Percentiles rank a stretch among this genome's conserved stretches.
These are phyloP conservation scores for Debaryomyces fabryi DNA, from an alignment of 1,139 yeast species.

Conservation along the genomic window DNA sequence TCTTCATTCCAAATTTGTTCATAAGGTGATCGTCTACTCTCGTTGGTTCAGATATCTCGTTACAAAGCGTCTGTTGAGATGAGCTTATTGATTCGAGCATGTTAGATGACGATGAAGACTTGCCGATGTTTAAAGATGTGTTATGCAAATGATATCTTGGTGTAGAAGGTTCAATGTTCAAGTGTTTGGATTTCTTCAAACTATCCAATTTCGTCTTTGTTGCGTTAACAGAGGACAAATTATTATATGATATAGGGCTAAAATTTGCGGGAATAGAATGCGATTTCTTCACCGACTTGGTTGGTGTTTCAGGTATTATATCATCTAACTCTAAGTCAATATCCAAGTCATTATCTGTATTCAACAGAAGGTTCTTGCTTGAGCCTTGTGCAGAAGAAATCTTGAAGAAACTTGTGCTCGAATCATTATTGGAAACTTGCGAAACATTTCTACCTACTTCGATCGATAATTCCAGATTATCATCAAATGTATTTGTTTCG, in stretches of 20 bases:
- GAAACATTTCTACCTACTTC: slow-evolving; percentile 46
- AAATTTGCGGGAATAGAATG: slow-evolving; percentile 36
- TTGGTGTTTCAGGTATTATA: slow-evolving; percentile 46
- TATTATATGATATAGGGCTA: slow-evolving; percentile 28
- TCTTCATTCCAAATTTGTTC: slow-evolving; percentile 64
- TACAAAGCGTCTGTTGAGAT: slow-evolving; percentile 15
- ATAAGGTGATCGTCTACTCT: slow-evolving; percentile 61
- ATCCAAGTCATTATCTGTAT: slow-evolving; percentile 24
- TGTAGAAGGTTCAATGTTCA: slow-evolving; percentile 31
- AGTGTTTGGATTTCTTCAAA: slow-evolving; percentile 3
- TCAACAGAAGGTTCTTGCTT: slow-evolving; percentile 14
- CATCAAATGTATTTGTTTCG: slow-evolving; percentile 19
- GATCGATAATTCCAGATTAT: slow-evolving; percentile 35
- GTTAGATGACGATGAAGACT: slow-evolving; percentile 3
- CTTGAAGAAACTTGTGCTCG: slow-evolving; percentile 41
- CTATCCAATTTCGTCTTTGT: slow-evolving; percentile 6
- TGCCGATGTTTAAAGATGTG: neutral
- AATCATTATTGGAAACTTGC: slow-evolving; percentile 29
- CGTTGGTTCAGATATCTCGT: slow-evolving; percentile 10
- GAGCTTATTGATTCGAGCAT: slow-evolving; percentile 15
- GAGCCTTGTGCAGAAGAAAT: slow-evolving; percentile 24
- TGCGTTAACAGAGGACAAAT: slow-evolving; percentile 6
- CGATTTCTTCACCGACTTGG: slow-evolving; percentile 40
- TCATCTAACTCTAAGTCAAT: slow-evolving; percentile 26
- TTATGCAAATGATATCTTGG: slow-evolving; percentile 21